Base-by-base conservation (phyloP, 1,139 yeast species). In the Suhomyces bolitotheri region DNA sequence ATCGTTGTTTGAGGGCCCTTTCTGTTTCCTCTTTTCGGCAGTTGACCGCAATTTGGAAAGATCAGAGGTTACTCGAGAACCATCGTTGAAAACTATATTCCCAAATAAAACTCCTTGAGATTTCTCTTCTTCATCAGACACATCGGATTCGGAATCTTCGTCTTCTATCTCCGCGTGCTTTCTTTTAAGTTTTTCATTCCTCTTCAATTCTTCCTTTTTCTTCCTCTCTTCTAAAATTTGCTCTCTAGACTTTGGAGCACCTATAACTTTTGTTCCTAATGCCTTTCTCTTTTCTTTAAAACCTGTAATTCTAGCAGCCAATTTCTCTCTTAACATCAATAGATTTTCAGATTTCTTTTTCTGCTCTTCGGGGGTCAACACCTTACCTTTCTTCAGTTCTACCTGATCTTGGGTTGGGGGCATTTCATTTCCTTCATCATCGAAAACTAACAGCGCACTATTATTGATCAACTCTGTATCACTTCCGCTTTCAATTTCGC, bases 1-100 rank as follows among this genome's bases (percentile, higher is more conserved):
- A 59, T 92, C 97, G 45, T 81, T 82, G 55, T 81, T 82, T 1
- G 96, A 78, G 4, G 96, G 95, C 0, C 96, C 96, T 59, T 85
- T 86, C 58, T 72, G 76, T 48, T 73, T 75, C 44, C 71, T 74
- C 43, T 70, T 64, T 36, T 76, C 82, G 12, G 63, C 66, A 6
- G 72, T 62, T 16, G 56, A 47, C 51, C 92, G 76, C 26, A 86
- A 54, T 33, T 73, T 71, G 30, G 73, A 70, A 44, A 87, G 69
- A 58, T 87, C 95, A 2, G 92, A 80, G 2, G 94, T 83, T n/a
- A 86, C 77, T 53, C 80, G 72, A 13, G 84, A 76, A 22, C 96
- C 96, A 53, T 89, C 95, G 36, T 78, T 75, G 61, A 94, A 90
- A 33, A 77, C 78, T 43, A 92, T 87, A 53, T 84, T 87, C 35